Conservation (phyloP, 2,329 filamentous ascomycete species). For the Celoporthe dispersa region DNA sequence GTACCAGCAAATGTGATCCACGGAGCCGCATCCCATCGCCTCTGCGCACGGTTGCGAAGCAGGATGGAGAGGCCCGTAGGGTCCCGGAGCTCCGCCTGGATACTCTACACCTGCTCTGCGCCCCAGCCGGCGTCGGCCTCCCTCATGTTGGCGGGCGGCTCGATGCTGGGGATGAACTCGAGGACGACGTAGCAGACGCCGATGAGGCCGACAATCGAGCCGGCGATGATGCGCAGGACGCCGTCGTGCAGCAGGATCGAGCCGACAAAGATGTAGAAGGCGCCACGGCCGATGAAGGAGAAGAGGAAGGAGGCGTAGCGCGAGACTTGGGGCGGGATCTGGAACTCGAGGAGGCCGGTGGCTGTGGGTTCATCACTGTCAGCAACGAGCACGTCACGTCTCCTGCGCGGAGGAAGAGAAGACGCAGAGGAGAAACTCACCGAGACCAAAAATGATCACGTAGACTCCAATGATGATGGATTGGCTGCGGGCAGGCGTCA, state of each 20-base stretch:
- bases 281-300: constrained; percentile 92
- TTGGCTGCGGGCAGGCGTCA: constrained; percentile 52
- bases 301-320: constrained; percentile 98
- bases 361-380: constrained; percentile 1
- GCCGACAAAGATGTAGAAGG: constrained; percentile 97
- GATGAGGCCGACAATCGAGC: constrained; percentile 75
- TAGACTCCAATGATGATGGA: constrained; percentile 82
- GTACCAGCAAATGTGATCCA: not conserved
- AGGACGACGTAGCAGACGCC: constrained; percentile 78
- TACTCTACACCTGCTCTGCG: constrained; percentile 71
- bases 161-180: constrained; percentile 79
- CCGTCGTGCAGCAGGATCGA: constrained; percentile 75
- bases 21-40: not conserved
- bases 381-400: not conserved
- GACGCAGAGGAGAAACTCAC: constrained; percentile 53
- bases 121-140: constrained; percentile 78
- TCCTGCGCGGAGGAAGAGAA: not conserved
- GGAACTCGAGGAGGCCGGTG: constrained; percentile 66
- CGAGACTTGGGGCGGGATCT: constrained; percentile 89
- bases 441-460: constrained; percentile 86
- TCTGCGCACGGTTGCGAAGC: not conserved
- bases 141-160: constrained; percentile 81
- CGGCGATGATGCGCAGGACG: constrained; percentile 74
- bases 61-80: not conserved
- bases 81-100: not conserved